Base-by-base conservation (phyloP, 768 basidiomycete species). In the Boletus eberwhitei region DNA sequence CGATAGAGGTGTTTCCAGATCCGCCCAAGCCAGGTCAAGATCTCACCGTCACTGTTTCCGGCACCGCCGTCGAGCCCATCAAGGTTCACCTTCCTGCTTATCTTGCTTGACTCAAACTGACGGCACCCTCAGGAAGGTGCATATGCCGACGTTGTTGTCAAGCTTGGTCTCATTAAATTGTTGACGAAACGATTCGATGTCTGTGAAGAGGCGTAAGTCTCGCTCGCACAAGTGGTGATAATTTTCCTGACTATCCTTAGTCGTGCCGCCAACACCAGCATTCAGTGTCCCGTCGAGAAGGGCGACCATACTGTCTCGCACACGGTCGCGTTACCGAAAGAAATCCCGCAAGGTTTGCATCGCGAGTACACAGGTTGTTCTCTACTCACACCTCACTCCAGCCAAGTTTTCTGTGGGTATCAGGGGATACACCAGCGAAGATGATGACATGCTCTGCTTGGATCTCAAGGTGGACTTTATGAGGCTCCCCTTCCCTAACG, bases 101-200 rank as follows among this genome's bases (percentile, higher is more conserved):
- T 13, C 44, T 49, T 32, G 35, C 12, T 41, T 34, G 19, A 22
- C 38, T 40, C 53, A 26, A 54, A 31, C 50, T 63, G 19, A 73
- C 36, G 26, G 13, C 3, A n/a, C 50, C 24, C 13, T 13, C 59
- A 98, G 95, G 87, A 94, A 5, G 97, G 97, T 6, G 90, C 96
- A 37, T 90, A 83, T 63, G 96, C 88, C 8, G 85, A 95, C 60
- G 93, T 99, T 5, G 73, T 74, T 2, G 96, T 99, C 52, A 98
- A 98, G 71, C 78, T 98, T n/a, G 97, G 97, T 24, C 74, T 92
- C 29, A 82, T 99, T 66, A 97, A 92, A 75, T 69, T 98, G n/a
- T 74, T 98, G 32, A 71, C 77, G 42, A 97, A 91, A 75, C 66
- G 60, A 17, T 96, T 98, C 61, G 92, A 98, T 60, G 73, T 98